These are phyloP conservation scores for Mycena capillaripes DNA, from an alignment of 768 basidiomycete genomes.

Conservation along the genomic window DNA sequence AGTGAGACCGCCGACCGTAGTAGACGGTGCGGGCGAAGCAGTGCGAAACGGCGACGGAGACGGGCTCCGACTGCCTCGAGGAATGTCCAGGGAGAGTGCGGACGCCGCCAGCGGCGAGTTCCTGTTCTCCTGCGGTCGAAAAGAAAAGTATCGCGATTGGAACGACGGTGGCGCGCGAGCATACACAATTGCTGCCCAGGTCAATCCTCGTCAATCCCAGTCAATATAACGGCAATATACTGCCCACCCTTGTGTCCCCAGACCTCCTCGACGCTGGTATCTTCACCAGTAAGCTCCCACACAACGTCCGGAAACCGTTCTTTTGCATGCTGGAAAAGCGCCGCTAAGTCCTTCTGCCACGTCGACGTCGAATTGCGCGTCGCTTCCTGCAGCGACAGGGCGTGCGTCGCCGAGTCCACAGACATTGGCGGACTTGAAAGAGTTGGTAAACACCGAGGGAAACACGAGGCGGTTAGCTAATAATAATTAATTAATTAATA, in stretches of 20 bases:
- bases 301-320: constrained; percentile 97
- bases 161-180: constrained; percentile 94
- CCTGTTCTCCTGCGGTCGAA: constrained; percentile 68
- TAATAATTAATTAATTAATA: background rate
- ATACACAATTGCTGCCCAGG: constrained; percentile 85
- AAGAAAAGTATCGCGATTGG: constrained; percentile 90
- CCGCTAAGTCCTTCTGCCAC: constrained; percentile 88
- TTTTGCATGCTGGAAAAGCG: constrained; percentile 86
- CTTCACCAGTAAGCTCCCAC: constrained; percentile 79
- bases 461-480: background rate
- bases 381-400: constrained; percentile 61
- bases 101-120: constrained; percentile 74
- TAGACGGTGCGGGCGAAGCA: constrained; percentile 62
- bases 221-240: background rate
- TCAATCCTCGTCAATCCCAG: background rate
- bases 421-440: background rate
- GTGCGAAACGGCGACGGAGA: constrained; percentile 58
- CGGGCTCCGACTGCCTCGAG: constrained; percentile 55
- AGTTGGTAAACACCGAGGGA: background rate
- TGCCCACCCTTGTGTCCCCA: constrained; percentile 94
- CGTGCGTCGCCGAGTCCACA: constrained; percentile 2
- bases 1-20: constrained; percentile 60
- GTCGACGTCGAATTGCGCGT: constrained; percentile 73
- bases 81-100: constrained; percentile 68
- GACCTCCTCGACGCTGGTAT: constrained; percentile 70